These are phyloP conservation scores for Aspergillus bertholletiae DNA, from an alignment of 495 filamentous ascomycete genomes.

Conservation along the genomic window DNA sequence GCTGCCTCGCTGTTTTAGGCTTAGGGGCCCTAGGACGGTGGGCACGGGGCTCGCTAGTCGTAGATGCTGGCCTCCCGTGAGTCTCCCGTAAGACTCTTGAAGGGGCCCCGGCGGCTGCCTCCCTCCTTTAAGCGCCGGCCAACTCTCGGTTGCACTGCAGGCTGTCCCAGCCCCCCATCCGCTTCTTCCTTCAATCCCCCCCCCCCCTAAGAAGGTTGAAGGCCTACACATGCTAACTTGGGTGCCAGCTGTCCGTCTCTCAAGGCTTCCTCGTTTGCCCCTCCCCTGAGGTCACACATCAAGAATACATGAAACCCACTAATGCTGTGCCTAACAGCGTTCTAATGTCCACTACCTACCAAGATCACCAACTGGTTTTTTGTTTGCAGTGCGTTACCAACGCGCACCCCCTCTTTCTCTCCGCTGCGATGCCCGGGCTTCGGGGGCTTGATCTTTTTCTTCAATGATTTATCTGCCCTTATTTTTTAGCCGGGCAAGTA, in stretches of 20 bases:
- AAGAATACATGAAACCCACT: constrained; percentile 7
- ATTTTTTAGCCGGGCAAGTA: too few relatives aligned
- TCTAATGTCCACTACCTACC: background rate
- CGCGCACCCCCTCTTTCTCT: background rate
- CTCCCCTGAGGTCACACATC: background rate
- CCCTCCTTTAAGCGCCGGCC: background rate
- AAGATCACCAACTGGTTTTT: too few relatives aligned
- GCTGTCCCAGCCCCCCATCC: background rate
- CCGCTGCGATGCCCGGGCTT: too few relatives aligned
- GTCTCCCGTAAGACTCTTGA: background rate
- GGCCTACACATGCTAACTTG: background rate
- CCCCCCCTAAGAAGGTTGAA: too few relatives aligned
- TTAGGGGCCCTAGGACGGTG: constrained; percentile 5
- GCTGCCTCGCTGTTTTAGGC: constrained; percentile 12
- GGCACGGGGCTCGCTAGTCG: background rate
- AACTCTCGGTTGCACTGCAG: background rate
- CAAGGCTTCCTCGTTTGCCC: background rate
- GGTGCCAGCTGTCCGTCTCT: background rate
- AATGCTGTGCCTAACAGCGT: background rate
- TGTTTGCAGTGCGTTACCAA: background rate
- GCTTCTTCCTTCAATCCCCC: too few relatives aligned
- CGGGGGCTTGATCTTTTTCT: too few relatives aligned
- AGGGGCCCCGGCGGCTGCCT: background rate
- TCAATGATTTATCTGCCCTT: too few relatives aligned
- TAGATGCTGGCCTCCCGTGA: too few relatives aligned